Evolutionary conservation across 495 filamentous ascomycete species (phyloP).

Genomic region (Penicillium psychrofluorescens): DNA sequence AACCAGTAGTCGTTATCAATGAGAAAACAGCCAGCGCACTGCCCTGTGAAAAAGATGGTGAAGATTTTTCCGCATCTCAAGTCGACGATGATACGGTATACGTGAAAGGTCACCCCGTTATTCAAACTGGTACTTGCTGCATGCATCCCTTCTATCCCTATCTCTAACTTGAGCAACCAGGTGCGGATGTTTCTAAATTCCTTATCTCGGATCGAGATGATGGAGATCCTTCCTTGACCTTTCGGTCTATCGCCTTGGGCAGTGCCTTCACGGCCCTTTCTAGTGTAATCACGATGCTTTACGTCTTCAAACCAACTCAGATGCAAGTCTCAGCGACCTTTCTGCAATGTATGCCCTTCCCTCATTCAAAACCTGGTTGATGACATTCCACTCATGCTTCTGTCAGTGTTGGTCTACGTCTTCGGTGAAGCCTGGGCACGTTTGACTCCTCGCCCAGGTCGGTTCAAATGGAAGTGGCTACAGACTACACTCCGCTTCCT

Average conservation of each 20-base stretch:
- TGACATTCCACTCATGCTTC: too few species aligned
- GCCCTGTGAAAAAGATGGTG: too few species aligned
- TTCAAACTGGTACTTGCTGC: conserved; percentile 10
- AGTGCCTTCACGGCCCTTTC: conserved; percentile 22
- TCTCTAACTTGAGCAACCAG: conserved; percentile 3
- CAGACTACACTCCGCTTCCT: conserved; percentile 12
- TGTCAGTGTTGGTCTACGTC: conserved; percentile 16
- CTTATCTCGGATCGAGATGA: conserved; percentile 19
- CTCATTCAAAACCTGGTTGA: neutral
- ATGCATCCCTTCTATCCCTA: neutral
- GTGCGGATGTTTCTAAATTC: conserved; percentile 18
- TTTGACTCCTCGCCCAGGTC: conserved; percentile 13
- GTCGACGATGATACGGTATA: neutral
- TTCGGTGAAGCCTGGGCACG: conserved; percentile 17
- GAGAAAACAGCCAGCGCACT: too few species aligned
- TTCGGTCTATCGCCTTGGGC: conserved; percentile 20
- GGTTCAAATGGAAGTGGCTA: conserved; percentile 11
- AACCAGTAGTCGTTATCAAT: too few species aligned
- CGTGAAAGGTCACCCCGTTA: conserved; percentile 33
- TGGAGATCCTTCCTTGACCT: conserved; percentile 19
- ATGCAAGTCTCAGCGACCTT: conserved; percentile 18
- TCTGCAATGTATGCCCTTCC: conserved; percentile 15
- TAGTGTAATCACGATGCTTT: conserved; percentile 27
- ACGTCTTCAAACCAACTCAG: conserved; percentile 19
- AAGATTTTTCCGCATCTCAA: too few species aligned